Base-by-base conservation (phyloP, 345 rosid genomes). In the Cardamine occulta region DNA sequence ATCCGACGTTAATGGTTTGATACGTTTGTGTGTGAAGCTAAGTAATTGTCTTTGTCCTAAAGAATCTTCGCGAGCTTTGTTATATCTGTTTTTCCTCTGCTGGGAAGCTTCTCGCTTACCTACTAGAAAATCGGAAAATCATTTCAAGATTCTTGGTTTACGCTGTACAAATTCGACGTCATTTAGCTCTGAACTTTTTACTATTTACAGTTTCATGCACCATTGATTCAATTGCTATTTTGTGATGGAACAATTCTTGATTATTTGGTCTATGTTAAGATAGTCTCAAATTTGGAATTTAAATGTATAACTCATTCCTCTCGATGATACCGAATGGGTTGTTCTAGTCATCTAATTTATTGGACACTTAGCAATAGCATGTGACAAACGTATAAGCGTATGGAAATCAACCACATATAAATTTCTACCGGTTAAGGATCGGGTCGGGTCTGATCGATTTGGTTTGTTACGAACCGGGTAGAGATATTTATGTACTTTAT, bases 401-500 rank as follows among this genome's bases (percentile, higher is more conserved):
- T 35, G 40, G 11, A 3, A 35, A 8, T 9, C 4, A 35, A 6
- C 29, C 29, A 31, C 2, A 9, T 37, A 13, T 37, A 9, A 37
- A 35, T 35, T 35, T 35, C 13, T 3, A 9, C 4, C 44, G 44
- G 44, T 2, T 2, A 2, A 8, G 14, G 4, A 32, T 32, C 7
- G 29, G 29, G 29, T 26, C 26, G 55, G 45, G 10, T 42, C 72
- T 58, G 1, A 11, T 1, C 17, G 18, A 44, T 65, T 44, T 74
- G 53, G 68, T 57, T 3, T 1, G 42, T 6, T 58, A 18, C 26
- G 4, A 59, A 66, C 79, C 63, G 54, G 74, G 14, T 0, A 53
- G 51, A 54, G 61, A 56, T 66, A 65, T 58, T 40, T 52, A 72
- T 66, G 2, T 10, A 14, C 21, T 29, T 82, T 84, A 85, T 88